Conservation (phyloP, 2,329 filamentous ascomycete species). For the Penicillium griseofulvum region DNA sequence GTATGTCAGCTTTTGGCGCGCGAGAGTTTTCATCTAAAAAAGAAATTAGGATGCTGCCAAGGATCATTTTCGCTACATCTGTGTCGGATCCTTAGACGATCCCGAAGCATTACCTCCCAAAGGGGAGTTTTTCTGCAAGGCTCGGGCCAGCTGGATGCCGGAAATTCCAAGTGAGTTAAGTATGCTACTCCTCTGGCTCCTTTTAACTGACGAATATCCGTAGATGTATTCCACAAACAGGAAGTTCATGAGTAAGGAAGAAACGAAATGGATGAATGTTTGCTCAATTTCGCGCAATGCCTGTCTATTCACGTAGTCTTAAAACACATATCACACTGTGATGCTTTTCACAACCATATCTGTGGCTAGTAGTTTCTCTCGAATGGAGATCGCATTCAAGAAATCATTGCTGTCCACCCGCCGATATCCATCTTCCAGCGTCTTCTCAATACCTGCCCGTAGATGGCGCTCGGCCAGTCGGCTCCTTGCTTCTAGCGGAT, state of each 20-base stretch:
- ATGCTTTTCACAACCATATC: slow-evolving; percentile 30
- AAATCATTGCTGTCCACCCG: slow-evolving; percentile 42
- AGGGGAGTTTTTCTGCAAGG: slow-evolving; percentile 56
- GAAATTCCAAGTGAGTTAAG: slow-evolving; percentile 44
- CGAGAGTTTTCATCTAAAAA: background rate
- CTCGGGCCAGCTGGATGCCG: slow-evolving; percentile 52
- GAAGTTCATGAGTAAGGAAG: slow-evolving; percentile 42
- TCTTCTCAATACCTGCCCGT: slow-evolving; percentile 42
- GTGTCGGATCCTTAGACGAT: slow-evolving; percentile 52
- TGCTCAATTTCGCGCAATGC: background rate
- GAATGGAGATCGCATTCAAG: slow-evolving; percentile 34
- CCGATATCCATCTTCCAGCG: slow-evolving; percentile 34
- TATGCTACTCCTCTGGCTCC: background rate
- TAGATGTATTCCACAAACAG: slow-evolving; percentile 47
- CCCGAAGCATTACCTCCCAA: slow-evolving; percentile 51
- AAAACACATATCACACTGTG: background rate
- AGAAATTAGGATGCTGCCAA: slow-evolving; percentile 30
- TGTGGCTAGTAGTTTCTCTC: slow-evolving; percentile 25
- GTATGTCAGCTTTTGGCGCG: slow-evolving; percentile 28
- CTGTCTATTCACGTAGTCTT: background rate
- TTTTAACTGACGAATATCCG: slow-evolving; percentile 18
- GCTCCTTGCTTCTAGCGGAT: slow-evolving; percentile 35
- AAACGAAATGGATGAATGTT: background rate
- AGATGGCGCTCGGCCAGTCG: slow-evolving; percentile 44
- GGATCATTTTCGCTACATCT: slow-evolving; percentile 43